A percentile compares a stretch with the other conserved stretches of the same genome.
Evolutionary conservation across 768 basidiomycete species (phyloP).

Genomic region (Termitomyces sp.): DNA sequence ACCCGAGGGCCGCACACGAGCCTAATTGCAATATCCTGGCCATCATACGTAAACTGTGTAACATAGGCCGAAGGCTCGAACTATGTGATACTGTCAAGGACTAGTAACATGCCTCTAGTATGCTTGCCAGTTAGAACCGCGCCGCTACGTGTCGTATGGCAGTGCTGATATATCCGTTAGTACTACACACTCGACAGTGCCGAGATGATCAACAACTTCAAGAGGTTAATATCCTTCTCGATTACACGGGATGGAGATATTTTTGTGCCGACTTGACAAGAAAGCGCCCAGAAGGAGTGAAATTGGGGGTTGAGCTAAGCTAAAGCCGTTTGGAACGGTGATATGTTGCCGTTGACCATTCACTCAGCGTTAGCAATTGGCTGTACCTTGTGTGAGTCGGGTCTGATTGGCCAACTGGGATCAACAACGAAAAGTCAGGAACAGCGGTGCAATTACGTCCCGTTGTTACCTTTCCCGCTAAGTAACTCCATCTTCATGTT

Average conservation of each 20-base stretch:
- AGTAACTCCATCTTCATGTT: conserved; percentile 28
- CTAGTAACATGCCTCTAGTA: background rate
- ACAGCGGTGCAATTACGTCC: conserved; percentile 3
- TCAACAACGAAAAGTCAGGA: conserved; percentile 31
- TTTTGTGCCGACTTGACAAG: background rate
- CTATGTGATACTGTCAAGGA: background rate
- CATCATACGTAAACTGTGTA: background rate
- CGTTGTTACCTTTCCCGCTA: conserved; percentile 16
- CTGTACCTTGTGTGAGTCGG: conserved; percentile 17
- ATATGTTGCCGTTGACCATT: background rate
- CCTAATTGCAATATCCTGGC: background rate
- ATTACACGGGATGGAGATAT: background rate
- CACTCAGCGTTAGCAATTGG: conserved; percentile 10
- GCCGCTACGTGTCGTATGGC: background rate
- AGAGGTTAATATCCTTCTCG: background rate
- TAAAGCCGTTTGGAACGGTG: background rate
- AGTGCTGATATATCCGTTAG: background rate
- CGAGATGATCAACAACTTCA: background rate
- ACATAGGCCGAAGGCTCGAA: too few species aligned
- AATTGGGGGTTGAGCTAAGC: background rate
- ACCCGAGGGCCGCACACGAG: too few species aligned
- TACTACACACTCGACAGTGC: background rate
- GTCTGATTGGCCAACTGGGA: conserved; percentile 19
- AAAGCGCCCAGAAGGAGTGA: background rate
- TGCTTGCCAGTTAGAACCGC: background rate